Percentiles rank a stretch among this genome's conserved stretches.
These are phyloP conservation scores for Cladosporium sp. DNA, from an alignment of 2,329 filamentous ascomycete species.

Conservation along the genomic window DNA sequence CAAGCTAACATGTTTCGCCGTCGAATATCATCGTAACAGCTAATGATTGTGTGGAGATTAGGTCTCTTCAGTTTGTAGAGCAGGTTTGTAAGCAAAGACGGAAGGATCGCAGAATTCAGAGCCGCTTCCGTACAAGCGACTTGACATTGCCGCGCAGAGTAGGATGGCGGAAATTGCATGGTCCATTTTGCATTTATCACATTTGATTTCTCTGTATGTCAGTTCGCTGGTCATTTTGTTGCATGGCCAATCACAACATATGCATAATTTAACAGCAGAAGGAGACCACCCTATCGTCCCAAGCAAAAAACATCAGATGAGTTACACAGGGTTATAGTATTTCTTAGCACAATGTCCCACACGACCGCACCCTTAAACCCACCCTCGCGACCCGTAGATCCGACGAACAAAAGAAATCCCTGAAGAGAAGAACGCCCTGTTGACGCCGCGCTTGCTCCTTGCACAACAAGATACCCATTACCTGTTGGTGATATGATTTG, in stretches of 20 bases:
- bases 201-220: neutral
- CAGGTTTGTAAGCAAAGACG: neutral
- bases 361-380: neutral
- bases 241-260: neutral
- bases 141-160: neutral
- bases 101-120: neutral
- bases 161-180: neutral
- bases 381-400: neutral
- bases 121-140: neutral
- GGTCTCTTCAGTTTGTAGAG: neutral
- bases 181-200: neutral
- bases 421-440: neutral
- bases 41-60: neutral
- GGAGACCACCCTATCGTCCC: neutral
- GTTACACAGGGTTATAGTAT: neutral
- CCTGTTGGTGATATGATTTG: neutral
- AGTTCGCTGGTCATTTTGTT: neutral
- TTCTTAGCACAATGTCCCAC: neutral
- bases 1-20: neutral
- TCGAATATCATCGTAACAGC: no score
- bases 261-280: neutral
- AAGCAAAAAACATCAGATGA: neutral
- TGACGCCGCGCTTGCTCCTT: neutral
- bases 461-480: neutral
- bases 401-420: neutral